These are phyloP conservation scores for Samsoniella hepiali DNA, from an alignment of 2,329 filamentous ascomycete genomes.

Conservation along the genomic window DNA sequence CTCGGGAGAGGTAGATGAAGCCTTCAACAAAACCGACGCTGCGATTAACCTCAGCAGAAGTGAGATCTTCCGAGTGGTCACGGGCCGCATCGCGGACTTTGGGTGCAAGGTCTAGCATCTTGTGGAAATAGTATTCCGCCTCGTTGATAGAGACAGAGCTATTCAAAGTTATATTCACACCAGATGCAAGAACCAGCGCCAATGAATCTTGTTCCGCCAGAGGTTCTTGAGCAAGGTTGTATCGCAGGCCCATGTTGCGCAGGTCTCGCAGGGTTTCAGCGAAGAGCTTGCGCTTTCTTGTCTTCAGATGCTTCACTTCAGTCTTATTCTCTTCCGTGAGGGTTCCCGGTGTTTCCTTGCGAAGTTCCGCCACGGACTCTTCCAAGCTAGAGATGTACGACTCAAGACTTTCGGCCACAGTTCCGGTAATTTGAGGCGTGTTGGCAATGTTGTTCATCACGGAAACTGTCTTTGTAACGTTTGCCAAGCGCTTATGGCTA, in stretches of 20 bases:
- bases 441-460: constrained; percentile 67
- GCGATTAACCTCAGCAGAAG: constrained; percentile 71
- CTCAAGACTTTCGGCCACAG: constrained; percentile 59
- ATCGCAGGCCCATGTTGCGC: constrained; percentile 83
- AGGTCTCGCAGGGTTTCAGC: constrained; percentile 82
- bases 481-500: constrained; percentile 64
- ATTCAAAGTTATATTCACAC: constrained; percentile 37
- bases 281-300: constrained; percentile 83
- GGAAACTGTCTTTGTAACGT: constrained; percentile 65
- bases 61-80: constrained; percentile 82
- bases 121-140: constrained; percentile 74
- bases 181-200: constrained; percentile 63
- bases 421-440: constrained; percentile 48
- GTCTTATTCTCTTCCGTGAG: constrained; percentile 85
- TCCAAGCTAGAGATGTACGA: constrained; percentile 67
- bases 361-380: constrained; percentile 67
- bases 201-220: constrained; percentile 71
- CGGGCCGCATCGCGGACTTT: constrained; percentile 63
- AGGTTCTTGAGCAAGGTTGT: constrained; percentile 72
- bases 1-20: constrained; percentile 63
- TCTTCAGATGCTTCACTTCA: constrained; percentile 82
- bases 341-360: constrained; percentile 76
- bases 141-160: constrained; percentile 27
- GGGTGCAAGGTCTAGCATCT: constrained; percentile 70
- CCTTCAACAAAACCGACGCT: constrained; percentile 87